Evolutionary conservation across 305 asterid genomes (phyloP).

Genomic region (Fraxinus sp.): DNA sequence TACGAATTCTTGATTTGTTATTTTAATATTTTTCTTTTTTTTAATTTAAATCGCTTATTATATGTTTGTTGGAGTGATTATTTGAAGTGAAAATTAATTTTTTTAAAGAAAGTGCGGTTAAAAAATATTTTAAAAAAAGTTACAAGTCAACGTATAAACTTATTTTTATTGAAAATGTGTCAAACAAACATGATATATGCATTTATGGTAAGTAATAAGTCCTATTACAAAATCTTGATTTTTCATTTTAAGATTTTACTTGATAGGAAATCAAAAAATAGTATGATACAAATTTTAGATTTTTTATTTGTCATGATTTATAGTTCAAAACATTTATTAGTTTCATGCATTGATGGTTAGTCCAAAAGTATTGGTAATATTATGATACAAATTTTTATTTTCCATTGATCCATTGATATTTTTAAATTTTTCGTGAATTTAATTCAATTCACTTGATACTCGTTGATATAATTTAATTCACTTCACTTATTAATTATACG

Average conservation of each 20-base stretch:
- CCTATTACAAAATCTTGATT: neutral
- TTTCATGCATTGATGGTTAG: neutral
- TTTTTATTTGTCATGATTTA: neutral
- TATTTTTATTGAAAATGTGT: neutral
- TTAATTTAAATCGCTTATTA: neutral
- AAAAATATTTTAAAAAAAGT: neutral
- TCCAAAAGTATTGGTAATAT: neutral
- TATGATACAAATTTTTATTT: neutral
- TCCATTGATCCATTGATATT: neutral
- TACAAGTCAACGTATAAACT: neutral
- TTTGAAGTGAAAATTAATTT: neutral
- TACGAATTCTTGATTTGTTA: neutral
- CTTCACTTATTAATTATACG: neutral
- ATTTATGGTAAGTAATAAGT: neutral
- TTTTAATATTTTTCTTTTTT: neutral
- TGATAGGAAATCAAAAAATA: neutral
- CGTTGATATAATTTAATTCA: neutral
- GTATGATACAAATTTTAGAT: no score
- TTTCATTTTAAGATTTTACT: neutral
- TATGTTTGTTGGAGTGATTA: neutral
- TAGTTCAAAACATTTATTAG: neutral
- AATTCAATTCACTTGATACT: neutral
- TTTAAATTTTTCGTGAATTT: neutral
- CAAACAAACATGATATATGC: neutral
- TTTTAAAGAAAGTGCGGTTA: neutral